phyloP scores from a whole-genome alignment of 2,329 filamentous ascomycete species.

The Neopestalotiopsis sp. region DNA sequence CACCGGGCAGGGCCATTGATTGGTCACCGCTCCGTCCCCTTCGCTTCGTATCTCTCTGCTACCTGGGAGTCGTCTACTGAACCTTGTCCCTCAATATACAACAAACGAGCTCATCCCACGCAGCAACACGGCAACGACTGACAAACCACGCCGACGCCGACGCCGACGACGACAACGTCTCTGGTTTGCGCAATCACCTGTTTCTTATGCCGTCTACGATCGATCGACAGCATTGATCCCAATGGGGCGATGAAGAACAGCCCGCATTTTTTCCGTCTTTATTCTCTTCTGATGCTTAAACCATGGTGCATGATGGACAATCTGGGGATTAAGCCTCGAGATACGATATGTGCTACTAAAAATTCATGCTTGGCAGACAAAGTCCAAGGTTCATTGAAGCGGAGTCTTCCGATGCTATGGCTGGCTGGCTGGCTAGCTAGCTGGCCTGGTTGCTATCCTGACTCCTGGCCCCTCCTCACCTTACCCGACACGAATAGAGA shows the following conservation, averaged over 20 bases:
- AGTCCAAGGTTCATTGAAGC: neutral
- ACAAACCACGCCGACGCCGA: too few species aligned
- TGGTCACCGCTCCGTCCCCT: conserved; percentile 10
- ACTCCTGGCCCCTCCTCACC: neutral
- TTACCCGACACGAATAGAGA: neutral
- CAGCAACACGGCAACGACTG: neutral
- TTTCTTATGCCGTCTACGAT: neutral
- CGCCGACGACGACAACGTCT: neutral
- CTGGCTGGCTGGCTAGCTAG: neutral
- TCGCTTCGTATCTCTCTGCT: neutral
- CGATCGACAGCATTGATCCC: neutral
- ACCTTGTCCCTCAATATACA: conserved; percentile 10
- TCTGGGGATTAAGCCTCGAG: neutral
- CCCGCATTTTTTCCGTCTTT: neutral
- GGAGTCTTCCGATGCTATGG: neutral
- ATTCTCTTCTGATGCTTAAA: neutral
- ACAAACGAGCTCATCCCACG: conserved; percentile 11
- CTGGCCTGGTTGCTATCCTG: neutral
- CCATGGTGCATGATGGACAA: neutral
- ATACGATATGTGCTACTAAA: neutral
- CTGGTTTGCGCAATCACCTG: neutral
- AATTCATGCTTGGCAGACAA: neutral
- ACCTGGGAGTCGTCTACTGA: neutral
- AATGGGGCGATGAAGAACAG: neutral
- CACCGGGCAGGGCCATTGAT: neutral